phyloP scores from a whole-genome alignment of 2,329 filamentous ascomycete species.

The Magnaporthiopsis poae region DNA sequence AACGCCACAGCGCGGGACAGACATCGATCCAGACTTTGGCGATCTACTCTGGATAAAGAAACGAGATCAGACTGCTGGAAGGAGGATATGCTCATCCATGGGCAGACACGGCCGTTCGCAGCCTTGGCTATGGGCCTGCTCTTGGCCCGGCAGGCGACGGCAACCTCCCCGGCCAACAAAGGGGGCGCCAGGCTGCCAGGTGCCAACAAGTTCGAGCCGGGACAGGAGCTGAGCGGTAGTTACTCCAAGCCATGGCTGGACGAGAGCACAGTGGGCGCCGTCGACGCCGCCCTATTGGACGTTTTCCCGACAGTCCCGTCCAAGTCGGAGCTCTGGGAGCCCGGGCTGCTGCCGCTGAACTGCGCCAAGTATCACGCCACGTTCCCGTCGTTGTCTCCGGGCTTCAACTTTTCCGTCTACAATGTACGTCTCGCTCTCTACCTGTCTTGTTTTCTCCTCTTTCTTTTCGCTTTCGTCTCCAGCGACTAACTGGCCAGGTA shows the following conservation, averaged over 20 bases:
- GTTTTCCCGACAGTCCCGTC: neutral
- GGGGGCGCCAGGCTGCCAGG: neutral
- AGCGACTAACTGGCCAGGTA: neutral
- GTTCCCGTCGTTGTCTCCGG: neutral
- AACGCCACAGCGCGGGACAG: neutral
- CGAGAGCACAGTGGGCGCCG: neutral
- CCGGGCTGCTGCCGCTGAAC: neutral
- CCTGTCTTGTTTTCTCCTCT: neutral
- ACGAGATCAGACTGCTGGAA: neutral
- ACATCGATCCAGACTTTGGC: neutral
- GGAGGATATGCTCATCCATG: neutral
- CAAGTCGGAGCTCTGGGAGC: neutral
- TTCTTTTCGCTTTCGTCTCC: neutral
- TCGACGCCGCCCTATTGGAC: neutral
- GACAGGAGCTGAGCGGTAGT: neutral
- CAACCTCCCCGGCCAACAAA: neutral
- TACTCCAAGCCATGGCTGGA: neutral
- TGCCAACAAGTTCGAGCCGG: neutral
- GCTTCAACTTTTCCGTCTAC: neutral
- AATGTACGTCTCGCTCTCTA: neutral
- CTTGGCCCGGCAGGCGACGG: too few relatives aligned
- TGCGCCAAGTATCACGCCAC: neutral
- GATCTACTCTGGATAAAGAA: neutral
- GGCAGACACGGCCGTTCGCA: neutral
- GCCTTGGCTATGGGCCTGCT: neutral